A percentile compares a stretch with the other conserved stretches of the same genome.
These are phyloP conservation scores for Aphanomyces astaci DNA, from an alignment of 352 stramenopile genomes.

Conservation along the genomic window DNA sequence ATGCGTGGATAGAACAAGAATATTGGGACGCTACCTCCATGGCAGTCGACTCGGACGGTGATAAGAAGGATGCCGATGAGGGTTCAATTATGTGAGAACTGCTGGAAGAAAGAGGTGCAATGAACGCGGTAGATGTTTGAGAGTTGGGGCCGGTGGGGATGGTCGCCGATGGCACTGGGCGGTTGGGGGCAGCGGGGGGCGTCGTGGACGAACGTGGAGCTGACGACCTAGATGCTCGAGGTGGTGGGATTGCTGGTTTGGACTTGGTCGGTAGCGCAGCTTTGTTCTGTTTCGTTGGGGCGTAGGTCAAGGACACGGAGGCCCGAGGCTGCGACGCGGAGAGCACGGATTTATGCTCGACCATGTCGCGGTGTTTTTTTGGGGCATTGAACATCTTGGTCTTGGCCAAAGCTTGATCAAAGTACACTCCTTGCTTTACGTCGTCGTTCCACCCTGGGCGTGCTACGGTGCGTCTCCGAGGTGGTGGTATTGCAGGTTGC, in stretches of 20 bases:
- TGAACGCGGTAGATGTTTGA: no score
- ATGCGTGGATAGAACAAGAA: no score
- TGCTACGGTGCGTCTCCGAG: background rate
- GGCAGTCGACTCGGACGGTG: no score
- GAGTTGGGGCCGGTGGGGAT: no score
- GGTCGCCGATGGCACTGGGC: no score
- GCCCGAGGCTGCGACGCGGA: background rate
- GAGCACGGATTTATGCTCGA: background rate
- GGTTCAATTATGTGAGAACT: no score
- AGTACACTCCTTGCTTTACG: background rate
- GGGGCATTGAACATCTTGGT: conserved; percentile 1
- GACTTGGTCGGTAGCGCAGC: background rate
- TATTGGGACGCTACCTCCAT: no score
- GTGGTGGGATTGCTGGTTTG: no score
- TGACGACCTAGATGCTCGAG: no score
- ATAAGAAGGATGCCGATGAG: no score
- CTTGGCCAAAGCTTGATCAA: conserved; percentile 12
- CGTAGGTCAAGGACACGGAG: background rate
- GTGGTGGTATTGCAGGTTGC: background rate
- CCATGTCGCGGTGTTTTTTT: background rate
- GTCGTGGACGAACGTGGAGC: background rate
- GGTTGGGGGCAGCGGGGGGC: background rate
- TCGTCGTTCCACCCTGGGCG: conserved; percentile 11
- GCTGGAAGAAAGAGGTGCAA: no score
- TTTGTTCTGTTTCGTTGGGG: background rate